Evolutionary conservation across 495 filamentous ascomycete species (phyloP), one percentile per base, ranked within the genome.

Genomic region (Acidiella bohemica): DNA sequence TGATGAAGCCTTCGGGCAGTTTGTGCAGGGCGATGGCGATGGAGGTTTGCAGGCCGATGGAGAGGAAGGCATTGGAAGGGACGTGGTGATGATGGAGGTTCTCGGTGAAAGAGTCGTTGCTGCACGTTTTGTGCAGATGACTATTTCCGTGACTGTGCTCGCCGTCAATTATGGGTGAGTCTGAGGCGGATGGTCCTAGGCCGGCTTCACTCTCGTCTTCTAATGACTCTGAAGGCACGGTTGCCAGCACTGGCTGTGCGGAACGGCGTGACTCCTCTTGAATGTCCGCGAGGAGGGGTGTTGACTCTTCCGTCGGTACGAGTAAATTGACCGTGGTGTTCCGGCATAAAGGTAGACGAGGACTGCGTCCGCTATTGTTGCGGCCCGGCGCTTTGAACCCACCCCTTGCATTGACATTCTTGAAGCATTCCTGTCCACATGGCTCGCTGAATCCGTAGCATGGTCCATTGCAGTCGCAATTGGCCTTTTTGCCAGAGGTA

Each of bases 1-100:
- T 97, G 42, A 97, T 95, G 62, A 97, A 96, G 20, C 90, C 90
- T 61, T 97, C 90, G 3, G 92, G 90, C 14, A 95, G 78, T 57
- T 97, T 97, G 64, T 97, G 90, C 1, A 97, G 64, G 7, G 90
- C 84, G 53, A 97, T 96, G 30, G 90, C 92, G 35, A 93, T 75
- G 7, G 81, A 82, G 0, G 88, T 95, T 59, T 96, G 90, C 4
- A 95, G 70, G 11, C 88, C 85, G 41, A 96, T 88, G 32, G 81
- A 81, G 32, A 96, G 67, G 56, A 93, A 96, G 17, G 82, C 83
- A 60, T 97, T 97, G 36, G 81, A 75, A 0, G 87, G 82, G n/a
- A 96, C 90, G 51, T 97, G 90, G 58, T 97, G 90, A 50, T 97
- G 90, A 54, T 93, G 85, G 20, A 28, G 17, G 26, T 28, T 36